These are phyloP conservation scores for Ogataea haglerorum DNA, from an alignment of 805 yeast genomes.

Conservation along the genomic window DNA sequence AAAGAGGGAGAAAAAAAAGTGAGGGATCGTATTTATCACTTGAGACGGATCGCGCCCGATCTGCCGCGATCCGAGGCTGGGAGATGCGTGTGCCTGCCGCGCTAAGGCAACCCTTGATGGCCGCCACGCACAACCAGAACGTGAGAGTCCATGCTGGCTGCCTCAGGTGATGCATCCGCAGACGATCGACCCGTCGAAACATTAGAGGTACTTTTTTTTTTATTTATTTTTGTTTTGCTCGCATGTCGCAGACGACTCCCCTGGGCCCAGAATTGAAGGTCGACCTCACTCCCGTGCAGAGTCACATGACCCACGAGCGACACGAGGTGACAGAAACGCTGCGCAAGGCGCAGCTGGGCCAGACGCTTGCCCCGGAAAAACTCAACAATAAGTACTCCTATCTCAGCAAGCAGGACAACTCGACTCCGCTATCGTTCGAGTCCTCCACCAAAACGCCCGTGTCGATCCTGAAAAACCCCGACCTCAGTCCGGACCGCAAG, in stretches of 20 bases:
- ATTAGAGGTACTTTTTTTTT: background rate
- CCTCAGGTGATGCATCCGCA: background rate
- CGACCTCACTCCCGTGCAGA: slow-evolving; percentile 17
- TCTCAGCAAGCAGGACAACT: slow-evolving; percentile 8
- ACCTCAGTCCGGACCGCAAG: slow-evolving; percentile 9
- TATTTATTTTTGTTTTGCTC: slow-evolving; percentile 1
- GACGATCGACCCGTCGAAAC: slow-evolving; percentile 8
- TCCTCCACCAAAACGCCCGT: slow-evolving; percentile 13
- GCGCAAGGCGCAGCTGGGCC: slow-evolving; percentile 25
- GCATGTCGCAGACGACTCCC: slow-evolving; percentile 6
- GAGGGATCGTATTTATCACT: background rate
- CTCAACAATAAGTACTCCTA: slow-evolving; percentile 21
- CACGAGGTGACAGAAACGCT: slow-evolving; percentile 24
- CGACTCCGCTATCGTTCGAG: slow-evolving; percentile 6
- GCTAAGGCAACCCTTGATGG: no score
- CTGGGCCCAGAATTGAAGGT: slow-evolving; percentile 1
- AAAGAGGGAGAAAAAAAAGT: slow-evolving; percentile 6
- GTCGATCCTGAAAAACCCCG: slow-evolving; percentile 12
- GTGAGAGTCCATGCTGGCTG: background rate
- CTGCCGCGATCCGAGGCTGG: no score
- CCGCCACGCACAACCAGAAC: no score
- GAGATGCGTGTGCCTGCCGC: no score
- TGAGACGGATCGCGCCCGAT: no score
- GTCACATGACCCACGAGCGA: slow-evolving; percentile 3
- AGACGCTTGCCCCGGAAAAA: slow-evolving; percentile 26